Conservation (phyloP, 106 monocot species). For the Alisma plantagoaquatica region DNA sequence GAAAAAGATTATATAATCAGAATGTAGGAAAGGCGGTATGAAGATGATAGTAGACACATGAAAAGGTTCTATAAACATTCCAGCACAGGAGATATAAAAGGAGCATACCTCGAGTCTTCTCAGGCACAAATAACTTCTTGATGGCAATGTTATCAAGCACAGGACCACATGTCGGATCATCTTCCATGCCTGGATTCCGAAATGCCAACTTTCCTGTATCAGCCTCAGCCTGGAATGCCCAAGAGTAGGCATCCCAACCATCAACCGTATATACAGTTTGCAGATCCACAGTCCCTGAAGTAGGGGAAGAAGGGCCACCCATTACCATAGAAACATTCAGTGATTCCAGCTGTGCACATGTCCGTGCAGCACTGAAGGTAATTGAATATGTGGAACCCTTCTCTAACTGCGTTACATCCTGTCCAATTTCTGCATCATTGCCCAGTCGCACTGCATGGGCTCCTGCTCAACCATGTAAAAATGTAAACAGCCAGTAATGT, state of each 20-base stretch:
- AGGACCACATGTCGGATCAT: constrained; percentile 90
- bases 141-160: constrained; percentile 81
- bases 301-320: neutral
- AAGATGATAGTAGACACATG: too few species aligned
- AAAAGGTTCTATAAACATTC: too few species aligned
- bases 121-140: constrained; percentile 84
- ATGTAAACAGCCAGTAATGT: neutral
- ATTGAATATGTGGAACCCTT: constrained; percentile 64
- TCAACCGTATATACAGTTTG: constrained; percentile 94
- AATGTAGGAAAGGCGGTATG: too few species aligned
- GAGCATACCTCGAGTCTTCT: constrained; percentile 34
- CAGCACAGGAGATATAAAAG: neutral
- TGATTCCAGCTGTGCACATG: constrained; percentile 88
- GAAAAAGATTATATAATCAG: too few species aligned
- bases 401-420: constrained; percentile 41
- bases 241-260: constrained; percentile 87
- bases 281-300: constrained; percentile 44
- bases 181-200: constrained; percentile 91
- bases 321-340: constrained; percentile 51
- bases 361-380: constrained; percentile 88
- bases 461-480: constrained; percentile 22
- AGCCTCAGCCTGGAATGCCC: constrained; percentile 53
- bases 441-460: constrained; percentile 72
- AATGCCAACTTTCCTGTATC: constrained; percentile 32
- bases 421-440: constrained; percentile 75